Conservation (phyloP, 2,329 filamentous ascomycete genomes). For the Trichocomaceae sp. region DNA sequence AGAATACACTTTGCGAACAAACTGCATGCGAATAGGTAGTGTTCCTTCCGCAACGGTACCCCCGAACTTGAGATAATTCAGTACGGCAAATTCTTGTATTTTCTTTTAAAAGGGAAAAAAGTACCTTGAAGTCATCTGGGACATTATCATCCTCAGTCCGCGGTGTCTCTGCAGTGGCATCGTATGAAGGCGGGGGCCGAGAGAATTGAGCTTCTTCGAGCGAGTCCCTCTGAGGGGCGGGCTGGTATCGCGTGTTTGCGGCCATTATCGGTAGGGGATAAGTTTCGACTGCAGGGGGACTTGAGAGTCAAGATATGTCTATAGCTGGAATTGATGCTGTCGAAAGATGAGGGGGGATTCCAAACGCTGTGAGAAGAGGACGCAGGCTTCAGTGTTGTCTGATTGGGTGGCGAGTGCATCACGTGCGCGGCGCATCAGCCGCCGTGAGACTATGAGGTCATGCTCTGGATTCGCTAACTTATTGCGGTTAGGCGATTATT, state of each 20-base stretch:
- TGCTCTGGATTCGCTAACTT: not conserved
- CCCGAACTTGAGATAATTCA: constrained; percentile 60
- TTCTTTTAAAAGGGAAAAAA: not conserved
- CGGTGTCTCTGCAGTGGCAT: constrained; percentile 53
- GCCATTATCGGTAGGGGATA: constrained; percentile 49
- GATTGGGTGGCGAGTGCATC: constrained; percentile 8
- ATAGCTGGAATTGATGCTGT: not conserved
- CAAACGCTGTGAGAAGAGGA: not conserved
- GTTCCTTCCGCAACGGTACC: constrained; percentile 89
- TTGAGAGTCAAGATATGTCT: not conserved
- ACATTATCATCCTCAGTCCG: constrained; percentile 82
- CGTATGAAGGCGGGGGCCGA: constrained; percentile 62
- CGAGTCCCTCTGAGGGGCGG: constrained; percentile 79
- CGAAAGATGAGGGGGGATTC: not conserved
- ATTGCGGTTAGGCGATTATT: no score
- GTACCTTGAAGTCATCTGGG: constrained; percentile 93
- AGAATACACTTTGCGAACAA: constrained; percentile 93
- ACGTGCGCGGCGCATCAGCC: constrained; percentile 1
- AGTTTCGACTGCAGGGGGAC: not conserved
- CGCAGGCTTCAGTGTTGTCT: not conserved
- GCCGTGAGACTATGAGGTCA: constrained; percentile 1
- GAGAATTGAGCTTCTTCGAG: constrained; percentile 65
- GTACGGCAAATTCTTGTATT: not conserved
- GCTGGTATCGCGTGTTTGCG: constrained; percentile 71
- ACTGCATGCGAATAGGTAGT: constrained; percentile 93